Evolutionary conservation across 2,329 filamentous ascomycete genomes (phyloP).

Genomic region (Chrysoporthe cubensis): DNA sequence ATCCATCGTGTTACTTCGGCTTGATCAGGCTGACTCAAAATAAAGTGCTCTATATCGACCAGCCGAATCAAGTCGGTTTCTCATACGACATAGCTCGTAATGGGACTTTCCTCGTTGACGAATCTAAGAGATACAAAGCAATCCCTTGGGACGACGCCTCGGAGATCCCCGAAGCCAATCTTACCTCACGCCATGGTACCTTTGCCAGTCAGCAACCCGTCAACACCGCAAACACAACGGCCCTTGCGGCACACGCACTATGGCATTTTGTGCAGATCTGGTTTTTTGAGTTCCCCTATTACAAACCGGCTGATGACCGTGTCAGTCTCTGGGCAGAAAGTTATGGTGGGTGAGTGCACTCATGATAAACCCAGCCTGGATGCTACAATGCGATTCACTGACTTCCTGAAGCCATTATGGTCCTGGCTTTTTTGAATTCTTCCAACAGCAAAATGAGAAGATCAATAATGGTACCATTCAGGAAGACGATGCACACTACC

Average conservation of each 20-base stretch:
- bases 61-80: conserved; percentile 42
- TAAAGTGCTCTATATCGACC: conserved; percentile 63
- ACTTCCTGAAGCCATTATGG: conserved; percentile 39
- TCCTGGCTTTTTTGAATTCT: conserved; percentile 45
- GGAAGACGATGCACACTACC: conserved; percentile 27
- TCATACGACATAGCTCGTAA: conserved; percentile 29
- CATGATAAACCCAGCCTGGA: not conserved
- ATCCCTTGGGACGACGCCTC: conserved; percentile 38
- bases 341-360: conserved; percentile 21
- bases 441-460: conserved; percentile 48
- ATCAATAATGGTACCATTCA: conserved; percentile 35
- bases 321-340: conserved; percentile 31
- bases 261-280: conserved; percentile 67
- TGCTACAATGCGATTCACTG: not conserved
- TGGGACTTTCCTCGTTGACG: not conserved
- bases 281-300: conserved; percentile 57
- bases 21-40: conserved; percentile 41
- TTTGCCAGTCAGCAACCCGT: conserved; percentile 43
- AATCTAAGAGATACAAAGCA: conserved; percentile 2
- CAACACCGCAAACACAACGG: conserved; percentile 52
- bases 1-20: not conserved
- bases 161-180: conserved; percentile 41
- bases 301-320: conserved; percentile 46
- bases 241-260: conserved; percentile 55
- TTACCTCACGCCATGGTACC: conserved; percentile 42